Evolutionary conservation across 352 stramenopile species (phyloP).

Genomic region (Albugo candida): DNA sequence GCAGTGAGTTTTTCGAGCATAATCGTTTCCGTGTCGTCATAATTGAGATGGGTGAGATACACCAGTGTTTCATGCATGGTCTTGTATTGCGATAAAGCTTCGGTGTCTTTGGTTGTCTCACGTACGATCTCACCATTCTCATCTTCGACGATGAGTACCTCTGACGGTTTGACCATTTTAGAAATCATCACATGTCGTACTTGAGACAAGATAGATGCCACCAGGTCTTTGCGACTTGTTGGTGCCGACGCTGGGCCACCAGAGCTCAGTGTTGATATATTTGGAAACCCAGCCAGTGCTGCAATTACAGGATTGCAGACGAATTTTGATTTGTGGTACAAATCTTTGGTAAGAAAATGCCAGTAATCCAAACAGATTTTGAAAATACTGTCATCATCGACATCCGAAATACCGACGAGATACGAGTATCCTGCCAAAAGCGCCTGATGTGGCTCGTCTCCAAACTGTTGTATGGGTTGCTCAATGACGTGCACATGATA

Average conservation of each 20-base stretch:
- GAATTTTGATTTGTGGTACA: slow-evolving; percentile 87
- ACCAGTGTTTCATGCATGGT: slow-evolving; percentile 98
- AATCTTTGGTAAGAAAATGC: slow-evolving; percentile 89
- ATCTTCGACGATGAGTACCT: slow-evolving; percentile 99
- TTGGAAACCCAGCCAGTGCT: slow-evolving; percentile 26
- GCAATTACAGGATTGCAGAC: slow-evolving; percentile 30
- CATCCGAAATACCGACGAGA: slow-evolving; percentile 80
- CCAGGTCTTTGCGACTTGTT: slow-evolving; percentile 34
- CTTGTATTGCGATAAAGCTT: slow-evolving; percentile 99
- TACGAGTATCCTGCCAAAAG: slow-evolving; percentile 88
- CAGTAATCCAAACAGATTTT: slow-evolving; percentile 99
- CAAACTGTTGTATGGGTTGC: slow-evolving; percentile 37
- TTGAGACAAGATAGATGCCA: slow-evolving; percentile 81
- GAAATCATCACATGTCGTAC: slow-evolving; percentile 96
- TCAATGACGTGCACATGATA: slow-evolving; percentile 92
- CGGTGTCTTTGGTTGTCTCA: slow-evolving; percentile 98
- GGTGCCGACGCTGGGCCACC: background rate
- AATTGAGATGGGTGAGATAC: slow-evolving; percentile 99
- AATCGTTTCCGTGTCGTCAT: slow-evolving; percentile 98
- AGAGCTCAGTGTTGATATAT: background rate
- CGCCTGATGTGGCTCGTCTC: slow-evolving; percentile 78
- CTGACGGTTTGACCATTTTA: slow-evolving; percentile 98
- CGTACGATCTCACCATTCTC: slow-evolving; percentile 95
- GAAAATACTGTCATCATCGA: slow-evolving; percentile 92
- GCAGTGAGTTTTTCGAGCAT: slow-evolving; percentile 96